phyloP scores from a whole-genome alignment of 2,329 filamentous ascomycete species.

The Microsporum ferrugineum region DNA sequence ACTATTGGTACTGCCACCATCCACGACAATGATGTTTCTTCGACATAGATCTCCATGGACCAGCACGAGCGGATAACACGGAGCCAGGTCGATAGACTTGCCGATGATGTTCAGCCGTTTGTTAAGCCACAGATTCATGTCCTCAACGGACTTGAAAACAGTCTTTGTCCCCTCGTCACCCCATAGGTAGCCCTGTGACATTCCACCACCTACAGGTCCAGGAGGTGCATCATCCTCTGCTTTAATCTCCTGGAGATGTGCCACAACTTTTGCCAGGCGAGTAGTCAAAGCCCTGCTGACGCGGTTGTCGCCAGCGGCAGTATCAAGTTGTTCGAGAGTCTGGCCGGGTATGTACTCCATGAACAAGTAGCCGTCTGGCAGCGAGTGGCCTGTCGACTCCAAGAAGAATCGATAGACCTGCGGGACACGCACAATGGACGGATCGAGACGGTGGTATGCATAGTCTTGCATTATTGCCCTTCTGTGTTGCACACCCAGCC shows the following conservation, averaged over 20 bases:
- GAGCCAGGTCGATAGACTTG: slow-evolving; percentile 13
- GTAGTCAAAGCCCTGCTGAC: slow-evolving; percentile 9
- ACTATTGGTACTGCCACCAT: slow-evolving; percentile 1
- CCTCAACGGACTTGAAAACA: slow-evolving; percentile 10
- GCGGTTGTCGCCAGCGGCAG: not conserved
- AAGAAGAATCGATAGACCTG: slow-evolving; percentile 13
- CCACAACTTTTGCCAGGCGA: slow-evolving; percentile 11
- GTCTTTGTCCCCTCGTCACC: slow-evolving; percentile 12
- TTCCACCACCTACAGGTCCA: slow-evolving; percentile 12
- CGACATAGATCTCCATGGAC: slow-evolving; percentile 12
- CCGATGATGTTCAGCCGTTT: slow-evolving; percentile 13
- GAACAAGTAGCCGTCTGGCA: slow-evolving; percentile 11
- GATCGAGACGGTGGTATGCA: slow-evolving; percentile 13
- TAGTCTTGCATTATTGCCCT: slow-evolving; percentile 5
- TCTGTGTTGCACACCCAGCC: not conserved
- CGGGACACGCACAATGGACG: slow-evolving; percentile 12
- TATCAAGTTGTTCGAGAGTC: slow-evolving; percentile 9
- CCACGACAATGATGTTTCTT: slow-evolving; percentile 10
- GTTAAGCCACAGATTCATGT: slow-evolving; percentile 15
- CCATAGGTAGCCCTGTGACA: slow-evolving; percentile 13
- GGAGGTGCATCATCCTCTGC: slow-evolving; percentile 4
- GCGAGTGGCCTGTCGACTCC: not conserved
- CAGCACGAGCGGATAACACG: slow-evolving; percentile 13
- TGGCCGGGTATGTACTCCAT: slow-evolving; percentile 14
- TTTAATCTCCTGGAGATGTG: slow-evolving; percentile 8